Evolutionary conservation across 2,329 filamentous ascomycete genomes (phyloP).

Genomic region (Dryadomyces quercus-mongolicae): DNA sequence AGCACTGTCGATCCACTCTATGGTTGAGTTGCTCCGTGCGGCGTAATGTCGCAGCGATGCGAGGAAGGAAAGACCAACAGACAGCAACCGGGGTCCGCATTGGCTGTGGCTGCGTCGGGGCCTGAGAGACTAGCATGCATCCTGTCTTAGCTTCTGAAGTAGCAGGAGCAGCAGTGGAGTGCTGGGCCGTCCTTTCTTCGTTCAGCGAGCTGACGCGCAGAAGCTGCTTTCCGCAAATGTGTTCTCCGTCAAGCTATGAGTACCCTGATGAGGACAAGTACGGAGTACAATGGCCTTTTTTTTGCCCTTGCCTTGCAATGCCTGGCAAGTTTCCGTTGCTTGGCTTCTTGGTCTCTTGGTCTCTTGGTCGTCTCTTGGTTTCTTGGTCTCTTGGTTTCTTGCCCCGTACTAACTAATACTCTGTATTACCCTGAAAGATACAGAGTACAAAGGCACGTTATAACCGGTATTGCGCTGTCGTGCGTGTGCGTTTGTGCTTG

Average conservation of each 20-base stretch:
- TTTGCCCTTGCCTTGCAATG: no score
- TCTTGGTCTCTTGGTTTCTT: no score
- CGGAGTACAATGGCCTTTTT: background rate
- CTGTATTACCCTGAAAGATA: no score
- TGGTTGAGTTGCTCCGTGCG: background rate
- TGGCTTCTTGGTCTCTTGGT: no score
- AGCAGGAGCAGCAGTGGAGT: background rate
- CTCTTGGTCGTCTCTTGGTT: no score
- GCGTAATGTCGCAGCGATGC: background rate
- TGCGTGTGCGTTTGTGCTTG: background rate
- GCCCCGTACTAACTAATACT: no score
- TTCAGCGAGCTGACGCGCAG: slow-evolving; percentile 1
- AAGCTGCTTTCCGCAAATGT: background rate
- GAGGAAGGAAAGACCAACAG: background rate
- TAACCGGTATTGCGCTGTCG: no score
- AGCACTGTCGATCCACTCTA: background rate
- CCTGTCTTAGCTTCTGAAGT: background rate
- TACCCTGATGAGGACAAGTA: background rate
- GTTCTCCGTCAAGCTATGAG: no score
- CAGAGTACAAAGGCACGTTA: no score
- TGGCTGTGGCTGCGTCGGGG: background rate
- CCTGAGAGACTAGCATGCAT: background rate
- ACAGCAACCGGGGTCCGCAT: background rate
- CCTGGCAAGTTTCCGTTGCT: no score
- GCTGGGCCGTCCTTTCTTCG: background rate